Evolutionary conservation across 305 asterid species (phyloP), one percentile per base, ranked within the genome.

Genomic region (Fraxinus latifolia): DNA sequence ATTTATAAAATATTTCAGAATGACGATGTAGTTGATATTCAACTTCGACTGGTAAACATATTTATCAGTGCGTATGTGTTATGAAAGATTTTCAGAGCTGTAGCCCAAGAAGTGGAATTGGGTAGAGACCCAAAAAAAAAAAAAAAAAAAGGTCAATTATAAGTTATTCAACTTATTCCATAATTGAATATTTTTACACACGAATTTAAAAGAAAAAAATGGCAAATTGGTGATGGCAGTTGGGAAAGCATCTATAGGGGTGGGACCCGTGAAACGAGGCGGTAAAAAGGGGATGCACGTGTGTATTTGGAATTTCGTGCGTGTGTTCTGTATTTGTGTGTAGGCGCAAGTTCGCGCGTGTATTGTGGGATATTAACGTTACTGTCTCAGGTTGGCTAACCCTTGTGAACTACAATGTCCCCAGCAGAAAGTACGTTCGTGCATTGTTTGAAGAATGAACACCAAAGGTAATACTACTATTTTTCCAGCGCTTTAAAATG

Each of bases 251-350:
- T 15, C 65, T 17, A 3, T 0, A 3, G 25, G 17, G 25, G 67
- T 55, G 67, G 67, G 67, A 55, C 67, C 15, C 67, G 11, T n/a
- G 25, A 55, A 55, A 55, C 11, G 67, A 17, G 67, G 67, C 27
- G 67, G 15, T n/a, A 19, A 17, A 17, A 0, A 55, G 0, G 67
- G 67, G 0, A 5, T 55, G 25, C 67, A n/a, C 67, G 67, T n/a
- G 67, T 17, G 67, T 5, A 19, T n/a, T n/a, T 55, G 67, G 67
- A 84, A 77, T 62, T 81, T 33, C 53, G n/a, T 44, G n/a, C 53
- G 53, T 42, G n/a, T 11, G 53, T 11, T 42, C 53, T 42, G n/a
- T 11, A 11, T 42, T 11, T 42, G 53, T 37, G 2, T 37, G 44
- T 7, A 37, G 44, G 11, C 44, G 44, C 44, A 37, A 7, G 44